A percentile compares a stretch with the other conserved stretches of the same genome.
These are phyloP conservation scores for Angomonas deanei DNA, from an alignment of 208 protist species.

Conservation along the genomic window DNA sequence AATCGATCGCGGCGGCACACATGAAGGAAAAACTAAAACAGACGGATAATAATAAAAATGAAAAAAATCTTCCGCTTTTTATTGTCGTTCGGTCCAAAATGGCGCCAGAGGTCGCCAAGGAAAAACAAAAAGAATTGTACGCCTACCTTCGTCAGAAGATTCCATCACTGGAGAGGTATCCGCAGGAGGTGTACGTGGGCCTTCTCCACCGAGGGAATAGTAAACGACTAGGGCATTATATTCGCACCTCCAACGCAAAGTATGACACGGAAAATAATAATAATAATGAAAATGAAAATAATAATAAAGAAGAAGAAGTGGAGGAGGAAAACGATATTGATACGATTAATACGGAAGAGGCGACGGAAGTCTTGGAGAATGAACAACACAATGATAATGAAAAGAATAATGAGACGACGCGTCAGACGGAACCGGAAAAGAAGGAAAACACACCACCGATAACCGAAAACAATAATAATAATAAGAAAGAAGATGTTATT, in stretches of 20 bases:
- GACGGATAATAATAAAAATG: neutral
- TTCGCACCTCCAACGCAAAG: no score
- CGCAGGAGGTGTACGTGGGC: neutral
- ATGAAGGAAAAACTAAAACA: neutral
- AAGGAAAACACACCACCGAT: no score
- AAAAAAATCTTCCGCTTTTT: neutral
- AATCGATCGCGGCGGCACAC: neutral
- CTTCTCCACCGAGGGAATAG: neutral
- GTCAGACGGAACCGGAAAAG: no score
- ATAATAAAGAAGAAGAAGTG: neutral
- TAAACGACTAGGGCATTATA: neutral
- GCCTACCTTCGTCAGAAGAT: neutral
- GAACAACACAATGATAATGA: neutral
- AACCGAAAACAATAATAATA: no score
- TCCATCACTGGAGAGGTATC: no score
- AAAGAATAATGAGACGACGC: constrained; percentile 6
- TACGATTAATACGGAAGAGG: neutral
- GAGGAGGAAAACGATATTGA: neutral
- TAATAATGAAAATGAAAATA: constrained; percentile 7
- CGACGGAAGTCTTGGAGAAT: neutral
- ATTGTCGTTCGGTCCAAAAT: neutral
- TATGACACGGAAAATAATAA: constrained; percentile 2
- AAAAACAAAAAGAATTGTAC: neutral
- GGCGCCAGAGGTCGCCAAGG: neutral
- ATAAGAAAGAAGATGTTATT: no score